A percentile compares a stretch with the other conserved stretches of the same genome.
These are phyloP conservation scores for Microbotryum saponariae DNA, from an alignment of 1,284 basidiomycete species.

Conservation along the genomic window DNA sequence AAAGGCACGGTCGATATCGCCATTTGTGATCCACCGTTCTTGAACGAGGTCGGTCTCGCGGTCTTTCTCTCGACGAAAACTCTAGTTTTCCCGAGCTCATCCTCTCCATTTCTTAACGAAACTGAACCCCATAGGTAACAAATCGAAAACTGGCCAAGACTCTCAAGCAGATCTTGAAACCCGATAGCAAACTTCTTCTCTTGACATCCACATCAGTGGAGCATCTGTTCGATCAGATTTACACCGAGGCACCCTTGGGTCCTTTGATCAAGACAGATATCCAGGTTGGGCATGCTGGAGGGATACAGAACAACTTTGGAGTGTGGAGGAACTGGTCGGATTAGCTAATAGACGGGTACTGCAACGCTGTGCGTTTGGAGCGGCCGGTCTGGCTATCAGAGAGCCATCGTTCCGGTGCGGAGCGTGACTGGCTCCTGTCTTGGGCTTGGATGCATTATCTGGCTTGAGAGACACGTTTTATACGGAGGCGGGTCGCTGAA, in stretches of 20 bases:
- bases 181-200: constrained; percentile 30
- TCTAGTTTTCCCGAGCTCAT: background rate
- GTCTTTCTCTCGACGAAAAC: background rate
- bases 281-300: constrained; percentile 24
- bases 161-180: constrained; percentile 29
- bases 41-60: constrained; percentile 34
- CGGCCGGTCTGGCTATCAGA: too few relatives aligned
- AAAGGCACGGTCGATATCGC: constrained; percentile 36
- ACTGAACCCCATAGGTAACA: constrained; percentile 22
- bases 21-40: constrained; percentile 39
- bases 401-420: too few relatives aligned
- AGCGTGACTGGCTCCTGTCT: too few relatives aligned
- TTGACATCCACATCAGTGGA: constrained; percentile 35
- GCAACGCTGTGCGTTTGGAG: too few relatives aligned
- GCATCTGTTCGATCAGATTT: constrained; percentile 16
- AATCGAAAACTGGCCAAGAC: constrained; percentile 32
- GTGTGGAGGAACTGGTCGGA: constrained; percentile 23
- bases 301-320: constrained; percentile 27
- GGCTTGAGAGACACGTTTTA: too few relatives aligned
- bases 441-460: too few relatives aligned
- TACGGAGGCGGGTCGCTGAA: too few relatives aligned
- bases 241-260: constrained; percentile 19
- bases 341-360: too few relatives aligned
- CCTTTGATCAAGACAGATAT: constrained; percentile 15
- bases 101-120: background rate